Evolutionary conservation across 2,329 filamentous ascomycete species (phyloP).

Genomic region (Fusarium lateritium): DNA sequence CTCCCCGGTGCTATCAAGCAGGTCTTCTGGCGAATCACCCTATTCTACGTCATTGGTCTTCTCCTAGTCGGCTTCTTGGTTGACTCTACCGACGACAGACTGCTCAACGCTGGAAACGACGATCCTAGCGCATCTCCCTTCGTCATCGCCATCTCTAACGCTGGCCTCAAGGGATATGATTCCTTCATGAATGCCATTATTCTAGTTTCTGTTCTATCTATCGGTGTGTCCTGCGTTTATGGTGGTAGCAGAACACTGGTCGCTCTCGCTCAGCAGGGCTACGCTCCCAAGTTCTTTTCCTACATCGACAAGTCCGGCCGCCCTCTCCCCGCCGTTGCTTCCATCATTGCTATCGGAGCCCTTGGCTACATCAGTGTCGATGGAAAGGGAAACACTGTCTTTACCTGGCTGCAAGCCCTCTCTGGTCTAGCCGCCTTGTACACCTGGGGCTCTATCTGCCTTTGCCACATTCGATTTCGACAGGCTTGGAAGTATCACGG

Average conservation of each 20-base stretch:
- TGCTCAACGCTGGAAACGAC: conserved; percentile 64
- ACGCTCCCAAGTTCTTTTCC: conserved; percentile 69
- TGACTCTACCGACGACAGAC: conserved; percentile 60
- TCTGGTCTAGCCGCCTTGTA: conserved; percentile 76
- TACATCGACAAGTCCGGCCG: conserved; percentile 72
- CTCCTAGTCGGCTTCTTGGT: conserved; percentile 67
- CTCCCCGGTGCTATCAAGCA: conserved; percentile 89
- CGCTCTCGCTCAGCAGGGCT: conserved; percentile 71
- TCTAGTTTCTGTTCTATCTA: conserved; percentile 70
- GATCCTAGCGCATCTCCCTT: conserved; percentile 64
- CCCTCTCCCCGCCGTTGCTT: conserved; percentile 65
- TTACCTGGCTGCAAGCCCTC: conserved; percentile 76
- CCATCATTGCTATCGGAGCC: conserved; percentile 64
- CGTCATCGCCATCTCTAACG: conserved; percentile 70
- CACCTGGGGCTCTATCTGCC: conserved; percentile 78
- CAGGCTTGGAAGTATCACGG: conserved; percentile 73
- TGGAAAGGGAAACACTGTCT: conserved; percentile 64
- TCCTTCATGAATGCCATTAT: conserved; percentile 73
- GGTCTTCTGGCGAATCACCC: conserved; percentile 72
- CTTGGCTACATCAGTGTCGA: conserved; percentile 66
- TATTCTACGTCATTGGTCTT: conserved; percentile 69
- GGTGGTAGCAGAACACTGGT: conserved; percentile 72
- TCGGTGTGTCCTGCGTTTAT: conserved; percentile 72
- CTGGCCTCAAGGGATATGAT: conserved; percentile 66
- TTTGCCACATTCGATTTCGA: conserved; percentile 79